Evolutionary conservation across 371 early-diverging fungal genomes (phyloP).

Genomic region (Massospora cicadina): DNA sequence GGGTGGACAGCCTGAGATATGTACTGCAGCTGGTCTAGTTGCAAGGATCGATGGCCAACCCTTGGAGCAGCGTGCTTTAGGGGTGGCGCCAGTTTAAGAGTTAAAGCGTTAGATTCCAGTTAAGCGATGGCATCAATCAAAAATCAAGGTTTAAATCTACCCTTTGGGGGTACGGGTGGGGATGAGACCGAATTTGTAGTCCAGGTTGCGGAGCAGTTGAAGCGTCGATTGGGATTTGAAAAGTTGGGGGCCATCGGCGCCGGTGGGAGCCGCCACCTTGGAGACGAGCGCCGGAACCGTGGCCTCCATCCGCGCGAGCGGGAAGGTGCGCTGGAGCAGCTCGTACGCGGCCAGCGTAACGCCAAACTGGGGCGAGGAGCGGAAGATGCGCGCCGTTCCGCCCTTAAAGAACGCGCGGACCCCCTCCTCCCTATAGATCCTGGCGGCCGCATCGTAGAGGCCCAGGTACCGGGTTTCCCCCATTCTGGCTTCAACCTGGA

Average conservation of each 20-base stretch:
- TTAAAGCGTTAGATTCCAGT: too few species aligned
- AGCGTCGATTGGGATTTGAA: slow-evolving; percentile 3
- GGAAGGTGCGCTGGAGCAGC: slow-evolving; percentile 60
- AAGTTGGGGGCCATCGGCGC: neutral
- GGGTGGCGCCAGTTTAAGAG: too few species aligned
- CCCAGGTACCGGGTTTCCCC: slow-evolving; percentile 81
- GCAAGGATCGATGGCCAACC: too few species aligned
- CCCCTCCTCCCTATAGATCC: slow-evolving; percentile 84
- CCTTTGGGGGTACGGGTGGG: too few species aligned
- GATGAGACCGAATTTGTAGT: slow-evolving; percentile 22
- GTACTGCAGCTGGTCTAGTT: too few species aligned
- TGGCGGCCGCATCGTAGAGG: slow-evolving; percentile 65
- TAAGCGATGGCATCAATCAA: too few species aligned
- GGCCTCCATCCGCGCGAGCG: slow-evolving; percentile 29
- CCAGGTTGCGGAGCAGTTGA: slow-evolving; percentile 13
- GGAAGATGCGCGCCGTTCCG: slow-evolving; percentile 62
- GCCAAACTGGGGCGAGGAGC: slow-evolving; percentile 92
- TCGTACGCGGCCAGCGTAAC: slow-evolving; percentile 88
- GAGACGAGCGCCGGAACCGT: slow-evolving; percentile 16
- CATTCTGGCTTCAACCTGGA: slow-evolving; percentile 81
- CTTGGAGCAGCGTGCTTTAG: too few species aligned
- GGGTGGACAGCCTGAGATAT: too few species aligned
- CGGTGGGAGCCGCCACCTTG: neutral
- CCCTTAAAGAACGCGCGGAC: slow-evolving; percentile 92
- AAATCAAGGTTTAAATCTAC: too few species aligned